These are phyloP conservation scores for Penicillium fimorum DNA, from an alignment of 495 filamentous ascomycete species.

Conservation along the genomic window DNA sequence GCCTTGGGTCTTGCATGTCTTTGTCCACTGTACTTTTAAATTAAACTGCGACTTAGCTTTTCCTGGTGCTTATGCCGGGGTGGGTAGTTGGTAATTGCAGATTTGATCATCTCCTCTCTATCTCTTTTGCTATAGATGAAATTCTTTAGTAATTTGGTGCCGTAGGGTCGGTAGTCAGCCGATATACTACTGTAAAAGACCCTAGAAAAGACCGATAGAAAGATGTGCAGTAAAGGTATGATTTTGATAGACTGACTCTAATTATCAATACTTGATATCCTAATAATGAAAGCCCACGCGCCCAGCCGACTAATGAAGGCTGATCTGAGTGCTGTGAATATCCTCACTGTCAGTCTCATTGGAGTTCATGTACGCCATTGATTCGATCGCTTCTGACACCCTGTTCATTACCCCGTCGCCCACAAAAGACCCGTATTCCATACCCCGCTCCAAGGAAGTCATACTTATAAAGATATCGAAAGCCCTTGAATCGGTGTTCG, in stretches of 20 bases:
- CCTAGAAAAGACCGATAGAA: too few relatives aligned
- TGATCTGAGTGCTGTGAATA: neutral
- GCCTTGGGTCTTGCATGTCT: constrained; percentile 44
- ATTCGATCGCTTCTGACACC: neutral
- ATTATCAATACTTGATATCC: neutral
- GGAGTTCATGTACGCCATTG: neutral
- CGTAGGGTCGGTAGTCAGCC: too few relatives aligned
- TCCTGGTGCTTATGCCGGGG: constrained; percentile 11
- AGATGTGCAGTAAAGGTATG: neutral
- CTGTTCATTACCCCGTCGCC: neutral
- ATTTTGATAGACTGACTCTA: neutral
- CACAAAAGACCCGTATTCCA: neutral
- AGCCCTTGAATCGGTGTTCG: neutral
- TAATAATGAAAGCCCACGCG: neutral
- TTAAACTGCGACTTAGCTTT: constrained; percentile 23
- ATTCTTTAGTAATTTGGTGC: neutral
- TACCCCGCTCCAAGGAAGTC: neutral
- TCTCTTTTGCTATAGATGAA: constrained; percentile 26
- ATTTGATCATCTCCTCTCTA: constrained; percentile 42
- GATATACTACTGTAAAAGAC: too few relatives aligned
- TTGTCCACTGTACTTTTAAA: constrained; percentile 42
- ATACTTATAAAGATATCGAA: neutral
- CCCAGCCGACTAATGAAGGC: neutral
- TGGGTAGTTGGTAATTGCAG: constrained; percentile 34
- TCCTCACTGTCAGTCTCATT: neutral